Evolutionary conservation across 495 filamentous ascomycete species (phyloP), one percentile per base, ranked within the genome.

Genomic region (Halenospora varia): DNA sequence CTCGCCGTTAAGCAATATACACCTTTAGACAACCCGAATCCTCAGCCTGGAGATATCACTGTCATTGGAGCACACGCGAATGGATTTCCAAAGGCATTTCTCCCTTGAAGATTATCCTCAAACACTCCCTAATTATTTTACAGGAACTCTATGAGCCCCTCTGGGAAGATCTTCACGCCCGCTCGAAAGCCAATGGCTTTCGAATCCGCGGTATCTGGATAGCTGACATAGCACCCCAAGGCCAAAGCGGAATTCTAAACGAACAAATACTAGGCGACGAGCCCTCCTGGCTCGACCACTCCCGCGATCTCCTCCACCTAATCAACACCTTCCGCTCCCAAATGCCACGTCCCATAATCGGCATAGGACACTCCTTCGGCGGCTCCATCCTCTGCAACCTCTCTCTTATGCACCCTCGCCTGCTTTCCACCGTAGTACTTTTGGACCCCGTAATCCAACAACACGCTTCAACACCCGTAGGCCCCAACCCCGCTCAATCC

Each of bases 341-440:
- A 55, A 95, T 97, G 89, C 85, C 88, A 2, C 87, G 89, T 10
- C 93, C 94, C 3, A 71, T 97, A n/a, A 72, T 97, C 55, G 94
- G 92, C 25, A 68, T 98, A 2, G 94, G 94, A 19, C 94, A 98
- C 72, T 93, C 88, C 68, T 88, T 91, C 78, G 94, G 94, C 61
- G 92, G 81, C 57, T 81, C 80, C 66, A 80, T 88, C 51, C 79
- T 90, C 60, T 70, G 73, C 54, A 75, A 81, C 53, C 68, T 81
- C 15, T 75, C 89, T 17, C 74, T 94, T 13, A 78, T 92, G 59
- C 89, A 96, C 73, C 92, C 94, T 9, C 84, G 92, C 2, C 82
- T 97, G 10, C 78, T 97, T 57, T 79, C 85, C 51, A 83, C 84
- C 2, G 65, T 96, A 6, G 76, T 96, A 48, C 79, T 95, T 4